Base-by-base conservation (phyloP, 805 yeast genomes). In the Sugiyamaella marilandica region DNA sequence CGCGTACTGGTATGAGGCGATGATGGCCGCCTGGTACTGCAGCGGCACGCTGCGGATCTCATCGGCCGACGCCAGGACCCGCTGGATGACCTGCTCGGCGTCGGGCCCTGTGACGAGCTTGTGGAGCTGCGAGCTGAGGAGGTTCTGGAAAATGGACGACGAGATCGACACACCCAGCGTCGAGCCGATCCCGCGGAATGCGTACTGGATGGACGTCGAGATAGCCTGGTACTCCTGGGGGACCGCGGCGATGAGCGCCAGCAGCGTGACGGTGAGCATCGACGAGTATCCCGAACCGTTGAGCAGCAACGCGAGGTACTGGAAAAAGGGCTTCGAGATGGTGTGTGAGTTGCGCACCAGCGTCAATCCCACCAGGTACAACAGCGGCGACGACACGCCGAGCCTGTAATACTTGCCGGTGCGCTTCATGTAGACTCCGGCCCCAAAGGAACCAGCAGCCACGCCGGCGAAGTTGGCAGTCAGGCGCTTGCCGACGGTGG, bases 201-300 rank as follows among this genome's bases (percentile, higher is more conserved):
- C 90, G 66, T 91, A 90, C 63, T 88, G 95, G 53, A 91, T 86
- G 0, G 96, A 87, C 0, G 97, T 90, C 2, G 92, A 85, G 18
- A 89, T 78, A 1, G 97, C 96, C 67, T 88, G 96, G 62, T 75
- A 78, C 49, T 78, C 75, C 19, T 73, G 67, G 9, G 85, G 83
- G 1, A 85, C 94, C 1, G 94, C 80, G 0, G 94, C 83, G 50
- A 88, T 85, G 68, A 88, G 74, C 0, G 95, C 85, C 34, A 87
- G 68, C 46, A 88, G 70, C 0, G 91, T 82, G 1, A 86, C 80
- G 0, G 95, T 87, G 55, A 87, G 73, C 65, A 82, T 74, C 2
- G 80, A 70, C 0, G 95, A 80, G 59, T 84, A 81, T 0, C 86
- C 87, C 35, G 80, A 70, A 8, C 94, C 89, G 5, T 82, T 79